Evolutionary conservation across 345 rosid species (phyloP).

Genomic region (Xanthoceras sorbifolium): DNA sequence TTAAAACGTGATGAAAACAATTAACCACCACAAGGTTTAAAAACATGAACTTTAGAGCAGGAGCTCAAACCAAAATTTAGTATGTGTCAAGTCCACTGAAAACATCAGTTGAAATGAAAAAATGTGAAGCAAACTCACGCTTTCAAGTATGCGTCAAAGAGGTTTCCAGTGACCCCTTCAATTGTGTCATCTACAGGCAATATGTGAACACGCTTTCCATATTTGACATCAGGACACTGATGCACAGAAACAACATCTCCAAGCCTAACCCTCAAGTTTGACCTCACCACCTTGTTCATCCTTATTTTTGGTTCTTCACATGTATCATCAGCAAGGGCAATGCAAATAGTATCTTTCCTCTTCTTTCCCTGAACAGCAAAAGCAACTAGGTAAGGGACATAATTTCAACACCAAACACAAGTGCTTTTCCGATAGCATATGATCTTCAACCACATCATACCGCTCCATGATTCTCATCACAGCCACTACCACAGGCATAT

Average conservation of each 20-base stretch:
- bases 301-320: conserved; percentile 87
- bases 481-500: neutral
- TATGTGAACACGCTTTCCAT: conserved; percentile 94
- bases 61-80: neutral
- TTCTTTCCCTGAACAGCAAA: conserved; percentile 66
- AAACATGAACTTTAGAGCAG: neutral
- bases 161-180: conserved; percentile 92
- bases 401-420: neutral
- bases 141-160: conserved; percentile 89
- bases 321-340: conserved; percentile 80
- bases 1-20: neutral
- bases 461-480: neutral
- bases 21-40: neutral
- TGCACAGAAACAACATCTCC: conserved; percentile 91
- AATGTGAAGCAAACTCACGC: conserved; percentile 56
- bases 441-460: neutral
- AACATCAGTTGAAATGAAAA: conserved; percentile 3
- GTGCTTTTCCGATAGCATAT: neutral
- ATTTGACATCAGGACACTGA: conserved; percentile 89
- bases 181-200: conserved; percentile 87
- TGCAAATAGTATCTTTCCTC: conserved; percentile 79
- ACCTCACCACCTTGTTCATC: conserved; percentile 87
- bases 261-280: conserved; percentile 87
- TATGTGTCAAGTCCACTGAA: neutral
- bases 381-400: neutral